Evolutionary conservation across 352 stramenopile genomes (phyloP), one percentile per base, ranked within the genome.

Genomic region (Globisporangium abappressorium): DNA sequence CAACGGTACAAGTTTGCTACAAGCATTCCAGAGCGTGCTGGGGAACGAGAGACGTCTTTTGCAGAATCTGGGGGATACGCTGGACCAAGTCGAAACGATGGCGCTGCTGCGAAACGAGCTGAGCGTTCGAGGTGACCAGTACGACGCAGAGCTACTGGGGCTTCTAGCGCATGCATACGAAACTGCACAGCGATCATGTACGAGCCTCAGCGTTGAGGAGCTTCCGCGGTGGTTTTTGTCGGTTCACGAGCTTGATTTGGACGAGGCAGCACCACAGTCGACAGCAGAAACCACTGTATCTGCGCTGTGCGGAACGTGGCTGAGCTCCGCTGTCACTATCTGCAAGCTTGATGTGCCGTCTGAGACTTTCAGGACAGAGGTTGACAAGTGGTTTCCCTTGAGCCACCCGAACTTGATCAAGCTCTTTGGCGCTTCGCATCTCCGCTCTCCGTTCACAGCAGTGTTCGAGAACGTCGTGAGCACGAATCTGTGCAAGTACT

Each of bases 181-280:
- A 15, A 55, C 14, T 12, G 38, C 38, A 47, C 12, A 47, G 38
- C 12, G 38, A 8, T 2, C 12, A 41, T 41, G 38, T 12, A 20
- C 38, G 15, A 47, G 38, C 14, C 0, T 47, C 38, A 14, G 4
- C 15, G 14, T 47, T 47, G 38, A 34, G 43, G 22, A 26, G 7
- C 20, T 43, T 38, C 59, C 59, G 41, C 20, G 5, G 18, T 65
- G 82, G 70, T 93, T 94, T 59, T 70, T 97, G 83, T 22, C 97
- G 59, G 57, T 95, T 82, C 18, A 97, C 73, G 34, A 90, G 82
- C 54, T 97, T 41, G 43, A 36, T 28, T 46, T 18, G 18, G 57
- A 41, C 34, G 8, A 41, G 34, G 7, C 34, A 41, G 34, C 34
- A 5, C 34, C 34, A 41, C 34, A 41, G 7, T 5, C 34, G 8